phyloP scores from a whole-genome alignment of 495 filamentous ascomycete genomes.

The Podospora australis region DNA sequence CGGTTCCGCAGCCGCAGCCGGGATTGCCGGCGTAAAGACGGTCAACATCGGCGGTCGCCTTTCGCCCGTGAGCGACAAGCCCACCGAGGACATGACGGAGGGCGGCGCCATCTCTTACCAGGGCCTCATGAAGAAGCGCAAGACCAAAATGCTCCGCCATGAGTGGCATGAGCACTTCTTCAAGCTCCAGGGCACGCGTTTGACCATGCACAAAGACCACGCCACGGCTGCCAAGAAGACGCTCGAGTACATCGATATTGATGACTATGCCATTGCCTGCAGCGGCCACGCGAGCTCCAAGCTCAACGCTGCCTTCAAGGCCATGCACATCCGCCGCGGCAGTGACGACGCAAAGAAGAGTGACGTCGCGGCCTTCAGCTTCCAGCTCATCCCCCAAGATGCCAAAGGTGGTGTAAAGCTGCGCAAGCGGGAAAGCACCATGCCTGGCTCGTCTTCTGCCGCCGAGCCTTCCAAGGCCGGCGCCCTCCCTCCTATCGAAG shows the following conservation, averaged over 20 bases:
- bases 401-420: constrained; percentile 40
- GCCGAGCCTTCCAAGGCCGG: constrained; percentile 1
- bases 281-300: constrained; percentile 68
- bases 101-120: constrained; percentile 54
- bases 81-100: constrained; percentile 30
- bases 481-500: constrained; percentile 21
- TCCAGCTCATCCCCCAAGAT: constrained; percentile 82
- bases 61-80: constrained; percentile 21
- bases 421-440: constrained; percentile 38
- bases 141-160: constrained; percentile 78
- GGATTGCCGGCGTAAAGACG: constrained; percentile 6
- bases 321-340: constrained; percentile 60
- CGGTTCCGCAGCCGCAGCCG: constrained; percentile 12
- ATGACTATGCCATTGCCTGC: constrained; percentile 92
- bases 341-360: constrained; percentile 38
- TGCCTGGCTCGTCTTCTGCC: constrained; percentile 12
- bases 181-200: constrained; percentile 72
- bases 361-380: constrained; percentile 66
- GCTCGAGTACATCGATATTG: constrained; percentile 83
- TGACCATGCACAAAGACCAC: constrained; percentile 74
- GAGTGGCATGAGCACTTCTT: constrained; percentile 93
- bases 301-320: constrained; percentile 81
- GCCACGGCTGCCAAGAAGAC: constrained; percentile 47
- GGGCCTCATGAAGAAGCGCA: constrained; percentile 93
- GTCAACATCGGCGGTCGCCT: constrained; percentile 49